Base-by-base conservation (phyloP, 202 grass and related monocot species). In the Schoenoplectus triqueter region DNA sequence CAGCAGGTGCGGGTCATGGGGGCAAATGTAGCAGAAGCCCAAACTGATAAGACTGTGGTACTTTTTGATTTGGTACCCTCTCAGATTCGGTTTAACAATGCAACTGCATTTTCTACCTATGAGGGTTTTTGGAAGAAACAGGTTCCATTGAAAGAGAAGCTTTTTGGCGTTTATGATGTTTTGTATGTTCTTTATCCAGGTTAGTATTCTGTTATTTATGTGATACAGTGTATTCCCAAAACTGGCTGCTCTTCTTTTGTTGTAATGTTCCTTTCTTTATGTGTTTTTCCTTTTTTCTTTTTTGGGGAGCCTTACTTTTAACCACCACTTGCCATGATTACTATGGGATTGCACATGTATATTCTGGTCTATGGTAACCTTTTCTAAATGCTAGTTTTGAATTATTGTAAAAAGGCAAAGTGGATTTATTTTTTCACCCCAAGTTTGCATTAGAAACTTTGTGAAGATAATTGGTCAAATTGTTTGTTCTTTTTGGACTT, bases 101-200 rank as follows among this genome's bases (percentile, higher is more conserved):
- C 69, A 54, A 94, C 90, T 73, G 93, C 92, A 48, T 89, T 99
- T 86, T 88, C 78, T 68, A 82, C 87, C 61, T 99, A 90, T 83
- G 68, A 99, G 86, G 95, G 66, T n/a, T 91, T 99, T 84, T 99
- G 96, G 96, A 86, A 76, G 68, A 99, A 99, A 84, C 87, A 86
- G 69, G 9, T 94, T 80, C 78, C 81, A 61, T 86, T 94, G 76
- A 96, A 91, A 89, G 82, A 62, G 56, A 90, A 89, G 62, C 82
- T 74, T 72, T 99, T 94, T 87, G 93, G 96, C 45, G 85, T 91
- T 63, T 99, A 99, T 15, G 79, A 91, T 64, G 92, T 96, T 81
- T 85, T 99, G 69, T 96, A 92, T 85, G 93, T 99, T 84, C 88
- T 99, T 64, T 99, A 99, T 87, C 96, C 93, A 99, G 96, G 93